Base-by-base conservation (phyloP, 768 basidiomycete species). In the Astraeus odoratus region DNA sequence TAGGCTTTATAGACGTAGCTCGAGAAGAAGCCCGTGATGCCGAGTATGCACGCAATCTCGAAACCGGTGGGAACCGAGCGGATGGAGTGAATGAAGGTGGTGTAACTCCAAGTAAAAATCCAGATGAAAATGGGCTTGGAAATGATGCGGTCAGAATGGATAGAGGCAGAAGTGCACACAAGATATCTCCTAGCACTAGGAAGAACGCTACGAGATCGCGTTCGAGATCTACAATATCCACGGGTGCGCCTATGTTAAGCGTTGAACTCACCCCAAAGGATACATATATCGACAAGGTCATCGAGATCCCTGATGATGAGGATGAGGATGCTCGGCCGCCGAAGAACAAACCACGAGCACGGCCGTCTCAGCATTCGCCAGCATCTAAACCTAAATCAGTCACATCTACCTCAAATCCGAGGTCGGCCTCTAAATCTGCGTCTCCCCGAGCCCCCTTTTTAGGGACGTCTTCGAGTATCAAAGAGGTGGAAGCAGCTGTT, bases 401-500 rank as follows among this genome's bases (percentile, higher is more conserved):
- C 19, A 36, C 30, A 16, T 46, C 46, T 30, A 23, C 39, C 16
- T 39, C 46, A 9, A 52, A 54, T n/a, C 37, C 48, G 7, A 27
- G 27, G 8, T 16, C 20, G 26, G 25, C 55, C 24, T 45, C 43
- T 18, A 49, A 49, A 24, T 44, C 26, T 3, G 8, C 19, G 15
- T 38, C 40, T 16, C 38, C 39, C 24, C 47, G 16, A 8, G 19
- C 25, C 15, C 34, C 29, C 8, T 48, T 50, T 37, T 37, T 30
- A 3, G 34, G 51, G 18, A 56, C 58, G 23, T 56, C 43, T 27
- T 52, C 46, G 20, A 61, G 54, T 23, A 55, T 51, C 20, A 42
- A 39, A 40, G 64, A 67, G 40, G 61, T 56, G 8, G 64, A 64
- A 31, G 53, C 56, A n/a, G 51, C 39, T 4, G 48, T 60, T 4